Evolutionary conservation across 2,329 filamentous ascomycete genomes (phyloP), one percentile per base, ranked within the genome.

Genomic region (Ophiostoma perfectum): DNA sequence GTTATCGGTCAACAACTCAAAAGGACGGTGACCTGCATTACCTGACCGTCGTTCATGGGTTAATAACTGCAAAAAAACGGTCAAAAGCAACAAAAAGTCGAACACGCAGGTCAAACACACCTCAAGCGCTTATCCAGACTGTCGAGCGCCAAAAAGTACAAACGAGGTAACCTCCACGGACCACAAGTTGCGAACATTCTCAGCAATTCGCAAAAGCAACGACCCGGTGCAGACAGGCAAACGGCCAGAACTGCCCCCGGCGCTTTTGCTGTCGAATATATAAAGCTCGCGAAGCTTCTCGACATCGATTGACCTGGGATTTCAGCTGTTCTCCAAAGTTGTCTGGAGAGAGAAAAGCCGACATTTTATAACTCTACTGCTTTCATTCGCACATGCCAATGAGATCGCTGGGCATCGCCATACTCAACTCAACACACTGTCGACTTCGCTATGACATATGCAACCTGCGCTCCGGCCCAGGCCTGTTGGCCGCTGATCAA

Each of bases 401-500:
- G 36, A 12, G 27, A 60, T 18, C 55, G 27, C 11, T 27, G 27
- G 27, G 27, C 27, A 27, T 27, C 27, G 27, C 27, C 38, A 39
- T 38, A 60, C 27, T 27, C 4, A 5, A 5, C 8, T 9, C 18
- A 55, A 3, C 47, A 55, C 49, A 55, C 49, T 9, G 18, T 55
- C 27, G 9, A 38, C 14, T 5, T 6, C 55, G 12, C 55, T 14
- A 60, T 60, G 55, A 5, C 55, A 38, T 60, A 60, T 60, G 27
- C 55, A 60, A 38, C 12, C 55, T 60, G 55, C 55, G 55, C 55
- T 60, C 55, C 55, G 55, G 55, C 55, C 27, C 55, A 60, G 14
- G 55, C 64, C 41, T 68, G 41, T 38, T 68, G 64, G 67, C 66
- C 67, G 12, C 52, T 55, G 6, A 55, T 68, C 12, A 36, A 60